Percentiles rank a stretch among this genome's conserved stretches.
phyloP scores from a whole-genome alignment of 179 eudicot species.

The Drosera spatulata region DNA sequence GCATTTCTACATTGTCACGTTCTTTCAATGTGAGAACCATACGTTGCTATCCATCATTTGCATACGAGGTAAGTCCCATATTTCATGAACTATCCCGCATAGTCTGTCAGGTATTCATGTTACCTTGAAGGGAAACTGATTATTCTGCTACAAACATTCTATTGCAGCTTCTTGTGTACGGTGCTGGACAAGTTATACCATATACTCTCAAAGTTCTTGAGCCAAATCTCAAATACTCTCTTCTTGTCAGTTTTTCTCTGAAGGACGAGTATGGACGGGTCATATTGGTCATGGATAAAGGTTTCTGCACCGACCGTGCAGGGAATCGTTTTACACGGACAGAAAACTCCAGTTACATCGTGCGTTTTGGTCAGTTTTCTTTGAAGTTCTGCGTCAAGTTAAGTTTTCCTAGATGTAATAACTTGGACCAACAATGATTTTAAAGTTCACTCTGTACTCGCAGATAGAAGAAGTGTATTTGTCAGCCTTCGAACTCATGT shows the following conservation, averaged over 20 bases:
- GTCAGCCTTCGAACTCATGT: slow-evolving; percentile 65
- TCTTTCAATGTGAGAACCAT: no score
- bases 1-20: neutral
- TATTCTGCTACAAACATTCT: neutral
- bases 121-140: neutral
- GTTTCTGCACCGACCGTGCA: slow-evolving; percentile 73
- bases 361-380: slow-evolving; percentile 65
- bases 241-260: slow-evolving; percentile 43
- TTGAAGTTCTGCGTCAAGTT: no score
- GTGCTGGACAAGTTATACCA: slow-evolving; percentile 74
- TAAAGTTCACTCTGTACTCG: neutral
- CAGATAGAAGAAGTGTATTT: slow-evolving; percentile 67
- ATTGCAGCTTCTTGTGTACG: slow-evolving; percentile 82
- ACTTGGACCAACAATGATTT: neutral
- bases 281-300: slow-evolving; percentile 58
- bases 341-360: slow-evolving; percentile 37
- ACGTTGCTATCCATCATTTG: no score
- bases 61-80: no score
- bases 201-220: slow-evolving; percentile 44
- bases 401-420: no score
- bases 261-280: slow-evolving; percentile 46
- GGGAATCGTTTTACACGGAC: slow-evolving; percentile 70
- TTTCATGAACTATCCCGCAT: no score
- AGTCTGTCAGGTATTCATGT: no score
- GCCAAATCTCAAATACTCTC: slow-evolving; percentile 54